Evolutionary conservation across 352 stramenopile genomes (phyloP), one percentile per base, ranked within the genome.

Genomic region (Albugo laibachii): DNA sequence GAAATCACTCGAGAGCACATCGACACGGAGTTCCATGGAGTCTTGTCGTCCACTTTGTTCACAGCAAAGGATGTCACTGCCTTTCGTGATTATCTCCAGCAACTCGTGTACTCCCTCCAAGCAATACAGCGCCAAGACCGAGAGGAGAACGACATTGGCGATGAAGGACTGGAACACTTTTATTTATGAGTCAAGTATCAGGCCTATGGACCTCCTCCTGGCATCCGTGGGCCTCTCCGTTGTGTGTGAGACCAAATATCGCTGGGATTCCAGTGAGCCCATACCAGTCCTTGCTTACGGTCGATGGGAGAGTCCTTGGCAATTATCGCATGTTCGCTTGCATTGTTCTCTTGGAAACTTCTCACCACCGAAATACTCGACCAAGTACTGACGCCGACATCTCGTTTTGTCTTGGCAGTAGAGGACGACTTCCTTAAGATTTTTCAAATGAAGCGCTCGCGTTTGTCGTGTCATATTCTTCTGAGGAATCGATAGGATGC

Each of bases 401-500:
- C 59, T 83, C 45, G 61, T 80, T 14, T 70, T 55, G 59, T 85
- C 62, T 49, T 85, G 66, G 48, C 73, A 87, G 55, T 87, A 92
- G 47, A 80, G 69, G 36, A 58, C 71, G 68, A 92, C 84, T 10
- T 68, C 61, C 12, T 57, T 56, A 48, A 92, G 74, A 47, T 92
- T 92, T 43, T 82, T 71, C 13, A 84, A 56, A 56, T 85, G 72
- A 24, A 80, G 62, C 0, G 65, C 68, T 15, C 72, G 70, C 13
- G 66, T 79, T 49, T 83, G 75, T 50, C 63, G 62, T 12, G 57
- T 85, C 62, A 86, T 83, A 19, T 79, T 77, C 38, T 92, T 86
- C 18, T 78, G 70, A 27, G 74, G 73, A 56, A 85, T 62, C 34
- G 63, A 67, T 6, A 93, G 54, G 41, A 92, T 88, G 40, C 61